These are phyloP conservation scores for Acanthochlamys bracteata DNA, from an alignment of 106 monocot species.

Conservation along the genomic window DNA sequence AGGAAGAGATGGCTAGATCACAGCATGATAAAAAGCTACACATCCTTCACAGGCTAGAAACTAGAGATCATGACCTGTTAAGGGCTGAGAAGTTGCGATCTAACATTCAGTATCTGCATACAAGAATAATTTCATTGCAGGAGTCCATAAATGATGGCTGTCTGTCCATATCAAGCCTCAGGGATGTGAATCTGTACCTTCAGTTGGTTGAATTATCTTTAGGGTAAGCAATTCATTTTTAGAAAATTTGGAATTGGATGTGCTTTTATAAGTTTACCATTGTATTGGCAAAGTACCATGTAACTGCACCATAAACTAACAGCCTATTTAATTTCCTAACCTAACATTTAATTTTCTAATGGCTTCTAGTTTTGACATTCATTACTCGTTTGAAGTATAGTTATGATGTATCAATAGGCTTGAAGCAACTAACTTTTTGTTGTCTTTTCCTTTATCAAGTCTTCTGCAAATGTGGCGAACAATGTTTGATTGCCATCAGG, in stretches of 20 bases:
- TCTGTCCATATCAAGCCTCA: conserved; percentile 62
- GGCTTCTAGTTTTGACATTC: not conserved
- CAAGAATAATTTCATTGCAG: conserved; percentile 50
- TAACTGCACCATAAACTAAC: no score
- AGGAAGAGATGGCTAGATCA: conserved; percentile 56
- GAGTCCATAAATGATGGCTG: conserved; percentile 62
- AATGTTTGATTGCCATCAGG: conserved; percentile 87
- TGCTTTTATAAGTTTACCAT: not conserved
- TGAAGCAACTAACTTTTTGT: not conserved
- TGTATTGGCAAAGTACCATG: not conserved
- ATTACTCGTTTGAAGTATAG: not conserved
- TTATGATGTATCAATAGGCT: no score
- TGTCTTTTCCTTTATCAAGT: conserved; percentile 18
- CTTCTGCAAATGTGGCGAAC: conserved; percentile 82
- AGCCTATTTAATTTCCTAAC: no score
- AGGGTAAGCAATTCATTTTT: conserved; percentile 28
- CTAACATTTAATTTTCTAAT: no score
- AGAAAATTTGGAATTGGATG: not conserved
- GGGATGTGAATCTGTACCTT: conserved; percentile 78
- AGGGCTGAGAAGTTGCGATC: conserved; percentile 35
- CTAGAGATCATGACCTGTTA: conserved; percentile 31
- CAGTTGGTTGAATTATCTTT: conserved; percentile 60
- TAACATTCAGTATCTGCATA: conserved; percentile 51
- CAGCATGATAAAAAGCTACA: conserved; percentile 35
- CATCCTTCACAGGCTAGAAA: conserved; percentile 54